Percentiles rank a stretch among this genome's conserved stretches.
Conservation (phyloP, 345 rosid genomes). For the Toxicodendron radicans region DNA sequence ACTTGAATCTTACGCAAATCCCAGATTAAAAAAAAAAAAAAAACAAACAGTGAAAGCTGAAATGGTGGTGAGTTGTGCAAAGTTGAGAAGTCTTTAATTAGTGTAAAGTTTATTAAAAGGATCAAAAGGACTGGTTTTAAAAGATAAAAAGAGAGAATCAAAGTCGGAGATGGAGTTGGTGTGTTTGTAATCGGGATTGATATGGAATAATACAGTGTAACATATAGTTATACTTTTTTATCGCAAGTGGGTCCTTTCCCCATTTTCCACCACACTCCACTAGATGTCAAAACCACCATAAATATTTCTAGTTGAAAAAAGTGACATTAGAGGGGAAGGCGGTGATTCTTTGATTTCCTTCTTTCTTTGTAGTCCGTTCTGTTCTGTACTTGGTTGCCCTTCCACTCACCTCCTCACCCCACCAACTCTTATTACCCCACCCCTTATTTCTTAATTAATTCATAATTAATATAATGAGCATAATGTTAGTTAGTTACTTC, state of each 20-base stretch:
- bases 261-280: slow-evolving; percentile 44
- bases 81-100: neutral
- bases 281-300: slow-evolving; percentile 34
- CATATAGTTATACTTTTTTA: too few relatives aligned
- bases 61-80: neutral
- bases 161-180: slow-evolving; percentile 9
- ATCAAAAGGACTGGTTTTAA: too few relatives aligned
- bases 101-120: neutral
- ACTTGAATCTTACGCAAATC: slow-evolving; percentile 38
- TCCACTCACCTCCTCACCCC: too few relatives aligned
- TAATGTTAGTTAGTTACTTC: too few relatives aligned
- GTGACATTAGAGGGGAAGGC: neutral
- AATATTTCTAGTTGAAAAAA: slow-evolving; percentile 22
- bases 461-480: too few relatives aligned
- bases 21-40: slow-evolving; percentile 13
- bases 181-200: slow-evolving; percentile 13
- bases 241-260: slow-evolving; percentile 30
- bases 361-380: too few relatives aligned
- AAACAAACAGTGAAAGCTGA: slow-evolving; percentile 12
- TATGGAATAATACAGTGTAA: too few relatives aligned
- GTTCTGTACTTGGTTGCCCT: too few relatives aligned
- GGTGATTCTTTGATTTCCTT: too few relatives aligned
- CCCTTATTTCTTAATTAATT: too few relatives aligned
- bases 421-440: too few relatives aligned
- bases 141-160: neutral